Evolutionary conservation across 345 rosid species (phyloP).

Genomic region (Aquilaria yunnanensis): DNA sequence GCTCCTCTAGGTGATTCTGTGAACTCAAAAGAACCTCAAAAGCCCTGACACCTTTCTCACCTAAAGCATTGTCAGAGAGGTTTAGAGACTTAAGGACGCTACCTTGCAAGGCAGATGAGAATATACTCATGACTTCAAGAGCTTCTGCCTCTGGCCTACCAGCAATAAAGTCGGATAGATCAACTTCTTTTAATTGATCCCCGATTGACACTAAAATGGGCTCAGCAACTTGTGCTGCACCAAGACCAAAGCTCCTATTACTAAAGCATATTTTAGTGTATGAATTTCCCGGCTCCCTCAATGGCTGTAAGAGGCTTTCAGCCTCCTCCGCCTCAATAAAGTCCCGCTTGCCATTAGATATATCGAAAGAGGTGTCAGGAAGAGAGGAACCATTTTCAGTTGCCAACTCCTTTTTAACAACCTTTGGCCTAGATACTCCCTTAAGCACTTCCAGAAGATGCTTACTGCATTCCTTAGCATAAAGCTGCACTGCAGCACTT

Average conservation of each 20-base stretch:
- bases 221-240: slow-evolving; percentile 72
- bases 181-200: slow-evolving; percentile 75
- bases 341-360: slow-evolving; percentile 62
- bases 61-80: slow-evolving; percentile 86
- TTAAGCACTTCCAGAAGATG: slow-evolving; percentile 75
- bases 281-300: slow-evolving; percentile 63
- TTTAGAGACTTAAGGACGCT: slow-evolving; percentile 55
- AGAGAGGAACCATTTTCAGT: slow-evolving; percentile 27
- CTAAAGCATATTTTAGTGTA: slow-evolving; percentile 87
- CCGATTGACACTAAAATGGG: slow-evolving; percentile 69
- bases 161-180: slow-evolving; percentile 86
- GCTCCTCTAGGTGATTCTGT: slow-evolving; percentile 68
- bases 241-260: slow-evolving; percentile 79
- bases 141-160: slow-evolving; percentile 87
- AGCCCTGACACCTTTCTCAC: slow-evolving; percentile 92
- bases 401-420: slow-evolving; percentile 15
- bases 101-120: slow-evolving; percentile 76
- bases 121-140: slow-evolving; percentile 75
- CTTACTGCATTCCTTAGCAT: slow-evolving; percentile 92
- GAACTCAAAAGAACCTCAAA: slow-evolving; percentile 66
- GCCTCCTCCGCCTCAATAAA: slow-evolving; percentile 81
- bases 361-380: slow-evolving; percentile 51
- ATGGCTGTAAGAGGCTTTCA: slow-evolving; percentile 63
- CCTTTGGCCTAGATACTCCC: slow-evolving; percentile 43
- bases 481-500: slow-evolving; percentile 88